These are phyloP conservation scores for Exophiala aquamarina DNA, from an alignment of 2,329 filamentous ascomycete genomes.

Conservation along the genomic window DNA sequence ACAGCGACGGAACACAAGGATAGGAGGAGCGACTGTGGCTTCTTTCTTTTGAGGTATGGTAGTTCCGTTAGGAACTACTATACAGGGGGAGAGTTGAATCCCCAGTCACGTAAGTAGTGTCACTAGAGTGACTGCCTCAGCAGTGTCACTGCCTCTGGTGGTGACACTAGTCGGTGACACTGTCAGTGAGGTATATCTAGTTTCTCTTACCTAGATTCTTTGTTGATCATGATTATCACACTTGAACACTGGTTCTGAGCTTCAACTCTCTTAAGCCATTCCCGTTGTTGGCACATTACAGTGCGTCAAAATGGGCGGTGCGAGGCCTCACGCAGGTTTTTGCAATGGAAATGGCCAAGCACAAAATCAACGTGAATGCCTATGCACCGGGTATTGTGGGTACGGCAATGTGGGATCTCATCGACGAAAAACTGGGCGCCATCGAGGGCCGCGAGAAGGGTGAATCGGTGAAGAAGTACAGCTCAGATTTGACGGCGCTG, in stretches of 20 bases:
- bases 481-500: slow-evolving; percentile 55
- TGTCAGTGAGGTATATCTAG: no score
- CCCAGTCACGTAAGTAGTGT: no score
- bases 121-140: no score
- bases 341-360: slow-evolving; percentile 63
- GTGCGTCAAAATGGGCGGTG: slow-evolving; percentile 66
- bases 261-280: slow-evolving; percentile 55
- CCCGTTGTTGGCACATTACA: slow-evolving; percentile 61
- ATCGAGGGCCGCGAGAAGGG: slow-evolving; percentile 52
- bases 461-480: slow-evolving; percentile 57
- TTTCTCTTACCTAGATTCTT: no score
- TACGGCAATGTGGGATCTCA: slow-evolving; percentile 68
- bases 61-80: no score
- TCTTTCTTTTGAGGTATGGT: slow-evolving; percentile 1
- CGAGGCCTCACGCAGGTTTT: slow-evolving; percentile 65
- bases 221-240: no score
- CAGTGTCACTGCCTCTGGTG: no score
- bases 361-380: slow-evolving; percentile 66
- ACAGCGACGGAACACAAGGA: no score
- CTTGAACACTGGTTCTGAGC: background rate
- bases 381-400: slow-evolving; percentile 69
- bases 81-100: no score
- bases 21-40: no score
- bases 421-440: slow-evolving; percentile 61
- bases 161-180: no score